Base-by-base conservation (phyloP, 176 grass and related monocot genomes). In the Aechmea fasciata region DNA sequence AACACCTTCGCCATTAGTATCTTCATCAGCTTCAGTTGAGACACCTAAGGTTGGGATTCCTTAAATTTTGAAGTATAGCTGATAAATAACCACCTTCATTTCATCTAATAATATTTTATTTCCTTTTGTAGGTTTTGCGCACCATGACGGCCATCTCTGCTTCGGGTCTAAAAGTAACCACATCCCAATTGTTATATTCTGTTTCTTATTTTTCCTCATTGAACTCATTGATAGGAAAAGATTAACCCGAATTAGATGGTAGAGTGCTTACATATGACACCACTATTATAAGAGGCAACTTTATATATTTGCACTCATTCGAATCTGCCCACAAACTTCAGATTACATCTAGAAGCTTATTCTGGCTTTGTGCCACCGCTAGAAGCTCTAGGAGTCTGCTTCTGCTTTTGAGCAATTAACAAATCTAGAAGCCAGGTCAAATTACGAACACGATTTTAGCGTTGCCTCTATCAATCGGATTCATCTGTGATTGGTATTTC, bases 61-160 rank as follows among this genome's bases (percentile, higher is more conserved):
- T 70, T 73, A 47, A 50, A 14, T 72, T 50, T 54, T 66, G 49
- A 47, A 68, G 3, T 57, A 64, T 57, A 53, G 13, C 63, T 48
- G 73, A 33, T n/a, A 41, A 41, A 41, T 41, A 41, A 41, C 5
- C 33, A 41, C 33, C 1, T 9, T 13, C 50, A 22, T 13, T 11
- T 17, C 64, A 61, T 49, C 52, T 10, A 48, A 74, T 61, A 41
- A 41, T 90, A 49, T 73, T 85, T 50, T 48, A 76, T 48, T 74
- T 84, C n/a, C 11, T 65, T 59, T 49, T 69, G 65, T 73, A 87
- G 88, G 75, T 84, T 81, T 11, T 91, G 68, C 81, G 51, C 47
- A 74, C 87, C 51, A 29, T 81, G 68, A 84, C 75, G 20, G 47
- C 75, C n/a, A 80, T 87, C 51, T 87, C 81, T 51, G 81, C 81